phyloP scores from a whole-genome alignment of 2,329 filamentous ascomycete species.

The Akanthomyces dipterigenus region DNA sequence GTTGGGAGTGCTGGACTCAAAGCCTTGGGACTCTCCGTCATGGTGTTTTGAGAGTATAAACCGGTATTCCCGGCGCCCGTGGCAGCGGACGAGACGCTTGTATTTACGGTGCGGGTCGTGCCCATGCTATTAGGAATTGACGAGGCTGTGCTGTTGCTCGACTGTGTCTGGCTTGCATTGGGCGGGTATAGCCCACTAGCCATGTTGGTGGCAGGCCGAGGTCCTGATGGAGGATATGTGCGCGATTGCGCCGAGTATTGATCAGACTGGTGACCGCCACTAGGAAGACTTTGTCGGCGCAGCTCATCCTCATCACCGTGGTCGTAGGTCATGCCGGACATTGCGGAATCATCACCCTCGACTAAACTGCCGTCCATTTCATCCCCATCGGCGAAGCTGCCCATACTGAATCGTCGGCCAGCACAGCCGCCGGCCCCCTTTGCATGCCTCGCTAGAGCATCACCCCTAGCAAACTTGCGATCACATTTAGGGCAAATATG shows the following conservation, averaged over 20 bases:
- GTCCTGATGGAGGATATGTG: conserved; percentile 69
- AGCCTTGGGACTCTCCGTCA: conserved; percentile 85
- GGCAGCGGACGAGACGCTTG: conserved; percentile 43
- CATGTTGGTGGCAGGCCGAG: conserved; percentile 32
- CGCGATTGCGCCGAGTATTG: conserved; percentile 55
- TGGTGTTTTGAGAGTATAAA: conserved; percentile 64
- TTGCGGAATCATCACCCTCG: conserved; percentile 48
- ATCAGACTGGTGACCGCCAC: conserved; percentile 42
- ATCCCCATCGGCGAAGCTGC: conserved; percentile 72
- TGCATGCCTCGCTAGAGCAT: conserved; percentile 88
- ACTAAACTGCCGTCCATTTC: conserved; percentile 51
- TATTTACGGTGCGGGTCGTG: conserved; percentile 39
- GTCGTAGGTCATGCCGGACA: conserved; percentile 52
- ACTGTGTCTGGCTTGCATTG: conserved; percentile 34
- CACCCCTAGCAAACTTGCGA: conserved; percentile 87
- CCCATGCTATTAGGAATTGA: conserved; percentile 37
- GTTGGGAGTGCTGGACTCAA: conserved; percentile 58
- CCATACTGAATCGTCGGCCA: conserved; percentile 79
- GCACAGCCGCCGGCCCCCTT: conserved; percentile 95
- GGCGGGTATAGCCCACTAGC: conserved; percentile 56
- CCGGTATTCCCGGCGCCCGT: conserved; percentile 41
- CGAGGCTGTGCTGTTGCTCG: conserved; percentile 46
- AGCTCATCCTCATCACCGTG: conserved; percentile 54
- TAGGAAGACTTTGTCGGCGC: conserved; percentile 64
- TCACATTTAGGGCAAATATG: conserved; percentile 94